phyloP scores from a whole-genome alignment of 2,329 filamentous ascomycete species.

The Fusarium nanum region DNA sequence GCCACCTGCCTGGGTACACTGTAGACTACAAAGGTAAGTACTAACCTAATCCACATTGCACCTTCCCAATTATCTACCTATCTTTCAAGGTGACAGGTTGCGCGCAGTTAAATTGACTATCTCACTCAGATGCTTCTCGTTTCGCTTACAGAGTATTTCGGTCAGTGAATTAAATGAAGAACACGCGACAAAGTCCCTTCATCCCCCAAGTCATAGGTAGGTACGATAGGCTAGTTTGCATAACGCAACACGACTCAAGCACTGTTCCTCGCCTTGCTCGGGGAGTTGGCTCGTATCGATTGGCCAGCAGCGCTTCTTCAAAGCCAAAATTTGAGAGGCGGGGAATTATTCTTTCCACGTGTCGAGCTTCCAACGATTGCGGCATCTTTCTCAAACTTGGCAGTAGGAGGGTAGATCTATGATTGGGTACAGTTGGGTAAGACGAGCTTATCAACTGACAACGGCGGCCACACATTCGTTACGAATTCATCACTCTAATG shows the following conservation, averaged over 20 bases:
- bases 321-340: conserved; percentile 26
- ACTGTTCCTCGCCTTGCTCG: conserved; percentile 1
- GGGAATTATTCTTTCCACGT: conserved; percentile 34
- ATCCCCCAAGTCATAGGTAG: not conserved
- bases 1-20: not conserved
- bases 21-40: not conserved
- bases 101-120: not conserved
- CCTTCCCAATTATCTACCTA: conserved; percentile 30
- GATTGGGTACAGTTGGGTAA: conserved; percentile 12
- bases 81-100: not conserved
- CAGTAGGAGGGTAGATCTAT: not conserved
- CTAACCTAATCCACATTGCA: conserved; percentile 4
- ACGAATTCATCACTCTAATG: not conserved
- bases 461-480: conserved; percentile 1
- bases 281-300: conserved; percentile 17
- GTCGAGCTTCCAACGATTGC: conserved; percentile 16
- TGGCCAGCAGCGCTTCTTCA: conserved; percentile 17
- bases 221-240: not conserved
- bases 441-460: not conserved
- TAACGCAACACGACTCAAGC: conserved; percentile 16
- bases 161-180: not conserved
- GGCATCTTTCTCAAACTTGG: conserved; percentile 11
- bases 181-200: not conserved
- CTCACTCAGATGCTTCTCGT: not conserved
- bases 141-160: not conserved